Conservation (phyloP, 1,284 basidiomycete species). For the Puccinia hordei region DNA sequence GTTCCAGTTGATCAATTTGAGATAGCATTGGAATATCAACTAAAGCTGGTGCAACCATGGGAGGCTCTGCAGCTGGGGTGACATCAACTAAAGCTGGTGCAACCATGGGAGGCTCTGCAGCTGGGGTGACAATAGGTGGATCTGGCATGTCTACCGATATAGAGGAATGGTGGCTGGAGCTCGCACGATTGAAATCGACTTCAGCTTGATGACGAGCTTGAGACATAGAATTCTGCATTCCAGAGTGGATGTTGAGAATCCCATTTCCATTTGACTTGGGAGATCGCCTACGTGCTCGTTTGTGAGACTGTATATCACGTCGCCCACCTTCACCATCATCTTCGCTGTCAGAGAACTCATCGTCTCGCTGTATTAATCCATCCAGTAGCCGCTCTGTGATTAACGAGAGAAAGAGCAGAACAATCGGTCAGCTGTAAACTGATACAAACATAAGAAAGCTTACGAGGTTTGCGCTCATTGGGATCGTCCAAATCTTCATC, state of each 20-base stretch:
- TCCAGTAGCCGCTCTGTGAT: conserved; percentile 60
- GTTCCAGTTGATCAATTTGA: conserved; percentile 31
- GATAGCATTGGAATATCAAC: conserved; percentile 43
- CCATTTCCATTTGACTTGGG: conserved; percentile 33
- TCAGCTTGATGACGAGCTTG: conserved; percentile 24
- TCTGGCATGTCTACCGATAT: conserved; percentile 8
- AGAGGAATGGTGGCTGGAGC: conserved; percentile 11
- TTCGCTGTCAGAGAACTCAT: conserved; percentile 64
- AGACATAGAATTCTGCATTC: conserved; percentile 15
- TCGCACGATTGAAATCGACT: conserved; percentile 38
- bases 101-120: not conserved
- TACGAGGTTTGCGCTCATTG: conserved; percentile 66
- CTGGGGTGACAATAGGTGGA: not conserved
- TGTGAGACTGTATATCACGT: conserved; percentile 62
- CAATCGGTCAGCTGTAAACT: not conserved
- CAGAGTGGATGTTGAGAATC: conserved; percentile 4
- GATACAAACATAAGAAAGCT: conserved; percentile 51
- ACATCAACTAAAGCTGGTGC: not conserved
- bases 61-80: too few species aligned
- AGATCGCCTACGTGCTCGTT: conserved; percentile 44
- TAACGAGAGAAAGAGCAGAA: not conserved
- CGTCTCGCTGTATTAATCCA: conserved; percentile 69
- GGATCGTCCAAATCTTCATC: conserved; percentile 71
- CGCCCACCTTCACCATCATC: conserved; percentile 79
- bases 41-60: not conserved